Base-by-base conservation (phyloP, 352 stramenopile genomes). In the Globisporangium takayamanum region DNA sequence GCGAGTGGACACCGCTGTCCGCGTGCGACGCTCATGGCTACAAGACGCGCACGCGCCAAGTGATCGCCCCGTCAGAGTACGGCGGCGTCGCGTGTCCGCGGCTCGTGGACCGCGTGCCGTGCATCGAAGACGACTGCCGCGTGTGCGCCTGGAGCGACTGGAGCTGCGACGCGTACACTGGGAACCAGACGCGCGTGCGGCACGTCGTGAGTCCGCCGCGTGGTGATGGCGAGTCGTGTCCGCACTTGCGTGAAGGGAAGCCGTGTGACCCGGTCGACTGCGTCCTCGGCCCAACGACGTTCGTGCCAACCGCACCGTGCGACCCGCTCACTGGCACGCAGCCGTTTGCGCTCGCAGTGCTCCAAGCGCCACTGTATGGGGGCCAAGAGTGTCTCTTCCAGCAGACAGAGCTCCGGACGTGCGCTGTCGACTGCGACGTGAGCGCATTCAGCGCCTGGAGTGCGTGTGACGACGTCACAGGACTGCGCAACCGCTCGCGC, bases 261-360 rank as follows among this genome's bases (percentile, higher is more conserved):
- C 42, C 50, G 14, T 84, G 76, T 10, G 60, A 74, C n/a, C 28
- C 52, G 18, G 58, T 85, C 41, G 64, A 86, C 57, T 88, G 78
- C 50, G 61, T 74, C 10, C 61, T 80, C 47, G 62, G 64, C 11
- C 33, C 22, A 60, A 62, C 14, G 82, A 39, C 63, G 37, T 37
- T 86, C 67, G 72, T 78, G 57, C 56, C 57, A 49, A 1, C 46
- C 41, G 2, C 69, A 50, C 54, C 64, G 60, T 26, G 39, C 60
- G 14, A 78, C 55, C 48, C 50, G 1, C 41, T 8, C 0, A 70
- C 67, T 3, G 64, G 67, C 1, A 56, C 30, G 20, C 76, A 80
- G 57, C 74, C 53, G 3, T 68, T 74, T 25, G 62, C 58, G 11
- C 69, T 73, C 8, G 26, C 42, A 10, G 60, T 83, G 18, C 49